Percentiles rank a stretch among this genome's conserved stretches.
Evolutionary conservation across 176 grass and related monocot genomes (phyloP).

Genomic region (Hsuehochloa calcarea): DNA sequence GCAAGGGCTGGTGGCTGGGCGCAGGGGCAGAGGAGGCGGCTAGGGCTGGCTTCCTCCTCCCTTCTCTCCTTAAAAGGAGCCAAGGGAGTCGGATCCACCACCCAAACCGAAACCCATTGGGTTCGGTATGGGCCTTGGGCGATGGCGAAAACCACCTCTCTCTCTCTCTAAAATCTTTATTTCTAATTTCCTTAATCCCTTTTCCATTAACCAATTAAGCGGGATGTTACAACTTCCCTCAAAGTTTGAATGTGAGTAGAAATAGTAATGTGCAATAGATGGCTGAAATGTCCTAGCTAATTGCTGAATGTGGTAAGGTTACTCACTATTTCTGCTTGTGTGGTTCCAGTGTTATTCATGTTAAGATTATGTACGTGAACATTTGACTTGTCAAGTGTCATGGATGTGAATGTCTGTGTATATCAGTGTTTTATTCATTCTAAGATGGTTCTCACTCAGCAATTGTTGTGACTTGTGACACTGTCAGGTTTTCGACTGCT

Average conservation of each 20-base stretch:
- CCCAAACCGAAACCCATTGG: no score
- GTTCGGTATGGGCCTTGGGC: no score
- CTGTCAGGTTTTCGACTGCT: constrained; percentile 96
- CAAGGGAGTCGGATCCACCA: no score
- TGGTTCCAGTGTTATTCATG: neutral
- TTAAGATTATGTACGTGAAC: neutral
- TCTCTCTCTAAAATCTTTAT: no score
- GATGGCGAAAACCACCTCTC: no score
- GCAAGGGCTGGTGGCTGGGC: no score
- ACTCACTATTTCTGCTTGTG: neutral
- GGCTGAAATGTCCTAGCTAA: neutral
- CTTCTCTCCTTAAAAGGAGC: no score
- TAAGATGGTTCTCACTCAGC: constrained; percentile 24
- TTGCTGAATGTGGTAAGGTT: constrained; percentile 1
- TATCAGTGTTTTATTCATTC: constrained; percentile 12
- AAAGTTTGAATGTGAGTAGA: neutral
- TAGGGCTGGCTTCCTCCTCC: no score
- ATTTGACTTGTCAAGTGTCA: neutral
- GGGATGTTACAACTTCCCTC: neutral
- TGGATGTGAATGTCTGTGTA: neutral
- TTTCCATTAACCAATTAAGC: no score
- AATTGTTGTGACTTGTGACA: constrained; percentile 10
- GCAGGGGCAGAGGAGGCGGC: no score
- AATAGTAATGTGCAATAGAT: neutral
- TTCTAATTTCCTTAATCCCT: no score